phyloP scores from a whole-genome alignment of 192 early-diverging fungal species.

The Coemansia sp. region DNA sequence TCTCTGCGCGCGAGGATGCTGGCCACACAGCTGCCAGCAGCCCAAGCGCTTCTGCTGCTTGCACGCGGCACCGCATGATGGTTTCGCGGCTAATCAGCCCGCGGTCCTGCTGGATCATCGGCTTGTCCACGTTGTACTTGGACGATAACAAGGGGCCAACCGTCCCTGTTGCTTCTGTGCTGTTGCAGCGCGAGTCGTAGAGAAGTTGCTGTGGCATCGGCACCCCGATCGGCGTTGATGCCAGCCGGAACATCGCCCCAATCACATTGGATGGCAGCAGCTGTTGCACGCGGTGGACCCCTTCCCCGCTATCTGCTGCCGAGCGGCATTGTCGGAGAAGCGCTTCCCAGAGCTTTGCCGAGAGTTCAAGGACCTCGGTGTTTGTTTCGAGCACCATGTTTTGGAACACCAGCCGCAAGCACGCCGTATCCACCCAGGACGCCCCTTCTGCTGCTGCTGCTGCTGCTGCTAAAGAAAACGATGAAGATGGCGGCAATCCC shows the following conservation, averaged over 20 bases:
- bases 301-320: neutral
- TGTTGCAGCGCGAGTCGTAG: constrained; percentile 10
- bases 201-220: constrained; percentile 61
- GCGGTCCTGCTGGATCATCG: constrained; percentile 91
- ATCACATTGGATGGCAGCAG: constrained; percentile 23
- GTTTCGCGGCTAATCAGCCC: constrained; percentile 73
- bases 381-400: constrained; percentile 90
- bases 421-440: constrained; percentile 68
- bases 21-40: constrained; percentile 64
- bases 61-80: constrained; percentile 78
- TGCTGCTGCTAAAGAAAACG: constrained; percentile 11
- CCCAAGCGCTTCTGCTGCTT: constrained; percentile 77
- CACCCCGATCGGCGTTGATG: constrained; percentile 86
- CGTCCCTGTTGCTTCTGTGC: neutral
- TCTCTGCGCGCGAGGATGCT: constrained; percentile 44
- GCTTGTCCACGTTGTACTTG: constrained; percentile 79
- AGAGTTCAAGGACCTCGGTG: constrained; percentile 30
- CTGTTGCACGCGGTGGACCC: constrained; percentile 18
- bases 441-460: constrained; percentile 28
- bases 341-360: constrained; percentile 63
- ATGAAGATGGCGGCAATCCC: constrained; percentile 52
- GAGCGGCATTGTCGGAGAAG: constrained; percentile 43
- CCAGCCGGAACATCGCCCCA: constrained; percentile 62
- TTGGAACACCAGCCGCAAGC: constrained; percentile 82
- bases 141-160: neutral